Evolutionary conservation across 352 stramenopile species (phyloP).

Genomic region (Aphanomyces stellatus): DNA sequence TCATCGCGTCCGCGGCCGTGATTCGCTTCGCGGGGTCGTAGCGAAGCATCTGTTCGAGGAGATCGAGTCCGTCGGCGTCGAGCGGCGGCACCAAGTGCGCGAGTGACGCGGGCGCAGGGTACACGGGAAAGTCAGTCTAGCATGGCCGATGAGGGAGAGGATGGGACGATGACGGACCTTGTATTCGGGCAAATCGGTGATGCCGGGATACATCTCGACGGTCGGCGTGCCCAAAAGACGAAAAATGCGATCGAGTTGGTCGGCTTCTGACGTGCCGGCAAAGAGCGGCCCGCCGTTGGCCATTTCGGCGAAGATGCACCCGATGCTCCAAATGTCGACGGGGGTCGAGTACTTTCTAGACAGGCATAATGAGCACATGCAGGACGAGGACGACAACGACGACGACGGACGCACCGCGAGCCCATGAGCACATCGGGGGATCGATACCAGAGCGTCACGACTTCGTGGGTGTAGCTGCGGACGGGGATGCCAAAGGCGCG

Average conservation of each 20-base stretch:
- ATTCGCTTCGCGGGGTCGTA: slow-evolving; percentile 87
- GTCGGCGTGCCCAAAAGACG: slow-evolving; percentile 93
- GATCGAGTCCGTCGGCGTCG: slow-evolving; percentile 84
- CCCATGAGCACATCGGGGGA: slow-evolving; percentile 98
- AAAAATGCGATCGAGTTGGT: slow-evolving; percentile 99
- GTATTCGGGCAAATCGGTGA: slow-evolving; percentile 97
- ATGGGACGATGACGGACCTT: slow-evolving; percentile 49
- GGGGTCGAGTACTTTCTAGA: slow-evolving; percentile 95
- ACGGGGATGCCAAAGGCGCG: slow-evolving; percentile 99
- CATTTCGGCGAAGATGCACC: slow-evolving; percentile 98
- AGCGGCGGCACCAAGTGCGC: slow-evolving; percentile 87
- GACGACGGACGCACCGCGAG: slow-evolving; percentile 48
- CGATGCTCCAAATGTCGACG: slow-evolving; percentile 99
- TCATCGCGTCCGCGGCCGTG: slow-evolving; percentile 91
- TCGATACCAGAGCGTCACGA: slow-evolving; percentile 99
- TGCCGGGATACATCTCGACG: slow-evolving; percentile 90
- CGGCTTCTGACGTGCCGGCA: slow-evolving; percentile 92
- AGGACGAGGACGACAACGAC: slow-evolving; percentile 5
- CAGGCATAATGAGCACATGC: no score
- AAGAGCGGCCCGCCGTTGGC: slow-evolving; percentile 90
- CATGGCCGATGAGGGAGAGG: neutral
- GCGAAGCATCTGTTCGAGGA: slow-evolving; percentile 87
- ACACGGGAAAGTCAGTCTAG: slow-evolving; percentile 88
- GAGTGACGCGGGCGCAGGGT: slow-evolving; percentile 81
- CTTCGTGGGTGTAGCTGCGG: slow-evolving; percentile 97